phyloP scores from a whole-genome alignment of 2,329 filamentous ascomycete genomes.

The Cordyceps tenuipes region DNA sequence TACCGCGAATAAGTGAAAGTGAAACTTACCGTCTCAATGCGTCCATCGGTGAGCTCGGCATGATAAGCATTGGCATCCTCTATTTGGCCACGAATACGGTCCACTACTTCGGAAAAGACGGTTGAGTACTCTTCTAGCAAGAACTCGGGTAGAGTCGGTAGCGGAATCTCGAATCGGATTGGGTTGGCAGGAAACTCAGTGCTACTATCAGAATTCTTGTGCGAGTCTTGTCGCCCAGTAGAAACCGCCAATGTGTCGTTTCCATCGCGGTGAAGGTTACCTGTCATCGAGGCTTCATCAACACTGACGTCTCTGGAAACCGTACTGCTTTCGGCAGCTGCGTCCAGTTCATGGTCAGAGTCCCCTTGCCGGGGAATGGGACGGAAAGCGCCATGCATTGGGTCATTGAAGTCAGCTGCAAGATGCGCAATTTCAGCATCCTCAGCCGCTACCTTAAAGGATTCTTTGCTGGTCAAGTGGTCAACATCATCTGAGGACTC shows the following conservation, averaged over 20 bases:
- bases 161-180: conserved; percentile 9
- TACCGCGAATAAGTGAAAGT: neutral
- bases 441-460: neutral
- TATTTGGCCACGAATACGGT: conserved; percentile 27
- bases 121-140: conserved; percentile 20
- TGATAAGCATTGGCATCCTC: conserved; percentile 23
- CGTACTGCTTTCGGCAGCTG: neutral
- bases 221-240: neutral
- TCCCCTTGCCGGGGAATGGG: neutral
- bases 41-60: conserved; percentile 39
- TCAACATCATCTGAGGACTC: neutral
- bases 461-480: neutral
- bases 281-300: neutral
- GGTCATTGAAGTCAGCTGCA: neutral
- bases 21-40: conserved; percentile 35
- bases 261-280: neutral
- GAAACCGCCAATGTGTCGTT: neutral
- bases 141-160: neutral
- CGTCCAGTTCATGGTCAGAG: neutral
- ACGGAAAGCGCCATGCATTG: neutral
- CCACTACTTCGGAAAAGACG: conserved; percentile 29
- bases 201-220: neutral
- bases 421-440: neutral
- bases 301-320: neutral
- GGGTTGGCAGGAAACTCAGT: neutral